Percentiles rank a stretch among this genome's conserved stretches.
Conservation (phyloP, 352 stramenopile species). For the Phytopythium boreale region DNA sequence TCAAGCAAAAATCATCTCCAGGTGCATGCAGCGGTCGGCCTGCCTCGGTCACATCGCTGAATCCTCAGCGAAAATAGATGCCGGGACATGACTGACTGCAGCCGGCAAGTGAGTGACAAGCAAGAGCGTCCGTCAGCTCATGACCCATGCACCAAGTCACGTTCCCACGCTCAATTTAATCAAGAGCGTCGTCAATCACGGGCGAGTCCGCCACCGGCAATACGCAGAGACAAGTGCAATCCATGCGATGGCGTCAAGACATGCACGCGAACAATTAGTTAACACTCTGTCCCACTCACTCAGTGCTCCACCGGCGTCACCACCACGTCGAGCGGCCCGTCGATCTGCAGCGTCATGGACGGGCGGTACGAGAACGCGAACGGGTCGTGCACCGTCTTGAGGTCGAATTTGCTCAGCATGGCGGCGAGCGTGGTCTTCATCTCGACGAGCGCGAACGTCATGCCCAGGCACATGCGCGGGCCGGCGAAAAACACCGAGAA, state of each 20-base stretch:
- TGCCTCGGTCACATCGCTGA: not conserved
- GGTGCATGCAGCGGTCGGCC: no score
- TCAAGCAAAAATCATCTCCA: not conserved
- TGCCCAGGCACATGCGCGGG: conserved; percentile 61
- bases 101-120: not conserved
- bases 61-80: not conserved
- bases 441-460: conserved; percentile 61
- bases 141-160: not conserved
- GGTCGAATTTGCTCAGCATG: conserved; percentile 49
- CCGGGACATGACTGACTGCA: not conserved
- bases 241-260: not conserved
- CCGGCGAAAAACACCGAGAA: conserved; percentile 68
- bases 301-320: conserved; percentile 1
- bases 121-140: not conserved
- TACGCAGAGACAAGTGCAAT: not conserved
- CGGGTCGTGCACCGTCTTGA: conserved; percentile 38
- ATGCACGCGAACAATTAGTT: not conserved
- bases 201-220: not conserved
- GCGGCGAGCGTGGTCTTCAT: conserved; percentile 59
- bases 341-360: conserved; percentile 47
- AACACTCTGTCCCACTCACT: not conserved
- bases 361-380: conserved; percentile 36
- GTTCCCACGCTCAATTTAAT: not conserved
- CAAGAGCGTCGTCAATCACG: not conserved
- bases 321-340: conserved; percentile 23